Evolutionary conservation across 306 rosid genomes (phyloP).

Genomic region (Bauhinia variegata): DNA sequence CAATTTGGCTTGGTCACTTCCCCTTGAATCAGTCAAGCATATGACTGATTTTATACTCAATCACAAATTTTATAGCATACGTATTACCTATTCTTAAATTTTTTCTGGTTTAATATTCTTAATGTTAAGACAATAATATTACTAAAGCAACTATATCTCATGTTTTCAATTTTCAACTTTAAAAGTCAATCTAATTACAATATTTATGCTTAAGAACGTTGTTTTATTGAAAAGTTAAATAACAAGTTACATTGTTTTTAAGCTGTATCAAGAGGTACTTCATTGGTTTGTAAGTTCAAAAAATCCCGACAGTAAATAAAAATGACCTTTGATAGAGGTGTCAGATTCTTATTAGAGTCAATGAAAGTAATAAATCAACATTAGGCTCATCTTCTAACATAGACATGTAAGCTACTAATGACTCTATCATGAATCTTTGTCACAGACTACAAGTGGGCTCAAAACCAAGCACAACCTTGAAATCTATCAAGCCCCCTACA

Average conservation of each 20-base stretch:
- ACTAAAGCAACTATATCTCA: background rate
- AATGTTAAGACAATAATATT: too few relatives aligned
- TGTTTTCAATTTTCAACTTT: background rate
- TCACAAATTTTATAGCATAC: background rate
- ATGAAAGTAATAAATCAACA: background rate
- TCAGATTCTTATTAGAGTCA: background rate
- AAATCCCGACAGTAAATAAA: too few relatives aligned
- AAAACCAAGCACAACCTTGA: background rate
- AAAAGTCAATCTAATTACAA: conserved; percentile 6
- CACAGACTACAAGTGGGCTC: background rate
- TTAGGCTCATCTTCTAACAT: background rate
- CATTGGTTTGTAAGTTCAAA: background rate
- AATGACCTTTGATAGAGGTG: background rate
- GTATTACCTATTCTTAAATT: background rate
- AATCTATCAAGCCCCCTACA: background rate
- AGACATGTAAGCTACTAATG: background rate
- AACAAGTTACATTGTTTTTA: background rate
- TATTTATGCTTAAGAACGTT: background rate
- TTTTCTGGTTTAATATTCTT: too few relatives aligned
- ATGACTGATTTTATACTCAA: background rate
- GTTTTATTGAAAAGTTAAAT: conserved; percentile 11
- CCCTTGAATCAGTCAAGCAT: too few relatives aligned
- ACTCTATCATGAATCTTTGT: background rate
- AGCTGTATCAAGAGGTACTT: background rate
- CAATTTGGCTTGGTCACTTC: too few relatives aligned